These are phyloP conservation scores for Fibroporia radiculosa DNA, from an alignment of 768 basidiomycete species.

Conservation along the genomic window DNA sequence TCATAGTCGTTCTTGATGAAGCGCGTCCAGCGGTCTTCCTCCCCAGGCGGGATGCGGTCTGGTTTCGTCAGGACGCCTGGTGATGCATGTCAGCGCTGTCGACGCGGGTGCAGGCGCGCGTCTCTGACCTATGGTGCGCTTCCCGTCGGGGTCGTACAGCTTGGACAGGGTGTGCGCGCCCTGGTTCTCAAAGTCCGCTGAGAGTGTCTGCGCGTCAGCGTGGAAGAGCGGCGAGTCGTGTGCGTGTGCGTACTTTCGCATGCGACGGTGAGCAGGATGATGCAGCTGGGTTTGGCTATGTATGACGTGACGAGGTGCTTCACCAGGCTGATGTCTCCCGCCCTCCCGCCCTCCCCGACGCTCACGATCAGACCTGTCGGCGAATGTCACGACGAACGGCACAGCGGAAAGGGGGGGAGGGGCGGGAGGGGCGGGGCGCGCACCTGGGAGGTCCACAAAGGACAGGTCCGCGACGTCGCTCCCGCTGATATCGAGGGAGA, in stretches of 20 bases:
- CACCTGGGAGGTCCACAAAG: slow-evolving; percentile 35
- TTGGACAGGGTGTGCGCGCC: slow-evolving; percentile 63
- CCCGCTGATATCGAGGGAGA: slow-evolving; percentile 32
- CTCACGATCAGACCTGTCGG: slow-evolving; percentile 47
- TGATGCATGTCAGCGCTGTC: not conserved
- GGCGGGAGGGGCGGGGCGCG: not conserved
- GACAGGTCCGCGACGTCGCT: slow-evolving; percentile 31
- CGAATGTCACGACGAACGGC: not conserved
- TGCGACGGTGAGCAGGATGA: slow-evolving; percentile 50
- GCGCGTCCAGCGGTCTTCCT: slow-evolving; percentile 47
- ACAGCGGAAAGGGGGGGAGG: not conserved
- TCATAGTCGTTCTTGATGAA: slow-evolving; percentile 50
- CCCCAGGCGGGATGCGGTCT: slow-evolving; percentile 52
- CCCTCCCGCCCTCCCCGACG: slow-evolving; percentile 31
- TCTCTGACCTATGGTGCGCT: slow-evolving; percentile 58
- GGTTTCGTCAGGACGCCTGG: slow-evolving; percentile 71
- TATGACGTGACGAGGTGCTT: slow-evolving; percentile 49
- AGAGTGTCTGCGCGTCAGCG: too few relatives aligned
- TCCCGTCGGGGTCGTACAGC: slow-evolving; percentile 49
- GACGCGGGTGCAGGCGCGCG: not conserved
- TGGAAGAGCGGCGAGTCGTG: too few relatives aligned
- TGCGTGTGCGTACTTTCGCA: slow-evolving; percentile 48
- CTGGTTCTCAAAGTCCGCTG: slow-evolving; percentile 79
- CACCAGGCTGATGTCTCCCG: slow-evolving; percentile 54
- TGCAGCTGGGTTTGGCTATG: slow-evolving; percentile 55